These are phyloP conservation scores for Bipolaris victoriae DNA, from an alignment of 2,329 filamentous ascomycete genomes.

Conservation along the genomic window DNA sequence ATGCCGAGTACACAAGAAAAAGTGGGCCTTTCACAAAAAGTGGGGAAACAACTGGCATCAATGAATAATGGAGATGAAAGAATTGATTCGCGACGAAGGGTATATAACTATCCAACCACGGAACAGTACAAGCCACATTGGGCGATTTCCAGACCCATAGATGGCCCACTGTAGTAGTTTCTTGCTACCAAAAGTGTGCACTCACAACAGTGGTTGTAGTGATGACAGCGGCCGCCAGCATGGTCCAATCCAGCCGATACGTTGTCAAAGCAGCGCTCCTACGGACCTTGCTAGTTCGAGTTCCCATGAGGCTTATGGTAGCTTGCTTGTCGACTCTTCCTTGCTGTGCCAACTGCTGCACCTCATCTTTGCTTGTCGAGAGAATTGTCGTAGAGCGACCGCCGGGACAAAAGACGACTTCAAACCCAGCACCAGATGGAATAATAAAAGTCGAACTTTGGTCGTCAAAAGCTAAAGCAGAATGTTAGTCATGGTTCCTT, in stretches of 20 bases:
- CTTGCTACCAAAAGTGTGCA: constrained; percentile 2
- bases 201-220: not conserved
- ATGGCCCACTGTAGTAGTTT: not conserved
- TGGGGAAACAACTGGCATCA: not conserved
- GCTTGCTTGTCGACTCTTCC: constrained; percentile 40
- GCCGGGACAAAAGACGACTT: constrained; percentile 77
- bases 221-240: constrained; percentile 19
- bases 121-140: constrained; percentile 4
- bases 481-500: constrained; percentile 2
- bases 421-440: constrained; percentile 72
- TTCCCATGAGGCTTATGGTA: constrained; percentile 24
- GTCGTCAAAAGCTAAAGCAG: constrained; percentile 60
- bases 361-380: constrained; percentile 44
- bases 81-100: constrained; percentile 7
- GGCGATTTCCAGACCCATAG: not conserved
- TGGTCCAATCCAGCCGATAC: constrained; percentile 7
- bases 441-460: constrained; percentile 64
- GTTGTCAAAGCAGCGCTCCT: constrained; percentile 22
- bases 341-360: constrained; percentile 42
- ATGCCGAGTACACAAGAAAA: not conserved
- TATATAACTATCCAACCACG: constrained; percentile 16
- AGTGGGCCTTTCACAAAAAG: not conserved
- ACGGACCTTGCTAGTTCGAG: constrained; percentile 24
- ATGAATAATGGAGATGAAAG: not conserved
- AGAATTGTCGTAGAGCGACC: constrained; percentile 59